Conservation (phyloP, 2,329 filamentous ascomycete genomes). For the Calonectria pauciramosa region DNA sequence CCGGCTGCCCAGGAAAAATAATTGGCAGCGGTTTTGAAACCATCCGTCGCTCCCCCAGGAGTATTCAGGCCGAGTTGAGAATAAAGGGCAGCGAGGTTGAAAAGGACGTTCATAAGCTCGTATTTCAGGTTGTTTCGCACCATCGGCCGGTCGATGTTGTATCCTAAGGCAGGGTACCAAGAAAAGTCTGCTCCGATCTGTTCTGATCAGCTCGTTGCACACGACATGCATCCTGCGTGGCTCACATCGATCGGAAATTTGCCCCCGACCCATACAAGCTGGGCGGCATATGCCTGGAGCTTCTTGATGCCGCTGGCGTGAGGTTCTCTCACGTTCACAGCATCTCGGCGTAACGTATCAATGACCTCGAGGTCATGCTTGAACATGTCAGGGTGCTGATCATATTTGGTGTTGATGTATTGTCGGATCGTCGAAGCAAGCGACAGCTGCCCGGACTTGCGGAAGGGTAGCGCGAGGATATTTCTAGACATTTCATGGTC, state of each 20-base stretch:
- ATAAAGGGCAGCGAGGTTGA: slow-evolving; percentile 93
- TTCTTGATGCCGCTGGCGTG: slow-evolving; percentile 89
- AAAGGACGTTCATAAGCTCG: slow-evolving; percentile 93
- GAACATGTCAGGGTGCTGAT: slow-evolving; percentile 98
- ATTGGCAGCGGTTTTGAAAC: slow-evolving; percentile 88
- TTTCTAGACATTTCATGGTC: slow-evolving; percentile 56
- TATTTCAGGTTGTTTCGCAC: slow-evolving; percentile 78
- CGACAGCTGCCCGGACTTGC: slow-evolving; percentile 83
- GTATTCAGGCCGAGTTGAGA: slow-evolving; percentile 89
- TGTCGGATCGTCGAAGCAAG: slow-evolving; percentile 88
- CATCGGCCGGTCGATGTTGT: slow-evolving; percentile 83
- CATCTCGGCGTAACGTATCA: slow-evolving; percentile 85
- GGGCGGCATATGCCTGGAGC: slow-evolving; percentile 91
- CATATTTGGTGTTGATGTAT: slow-evolving; percentile 98
- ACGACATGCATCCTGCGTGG: neutral
- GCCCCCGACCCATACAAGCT: slow-evolving; percentile 91
- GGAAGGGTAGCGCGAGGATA: slow-evolving; percentile 87
- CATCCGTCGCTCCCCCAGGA: slow-evolving; percentile 83
- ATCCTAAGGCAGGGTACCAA: slow-evolving; percentile 95
- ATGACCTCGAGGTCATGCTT: slow-evolving; percentile 86
- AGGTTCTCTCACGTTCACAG: slow-evolving; percentile 89
- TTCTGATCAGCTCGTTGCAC: neutral
- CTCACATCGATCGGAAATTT: slow-evolving; percentile 95
- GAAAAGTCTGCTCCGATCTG: slow-evolving; percentile 95
- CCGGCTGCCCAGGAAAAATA: slow-evolving; percentile 92